Base-by-base conservation (phyloP, 331 rosid genomes). In the Dryas integrifolia region DNA sequence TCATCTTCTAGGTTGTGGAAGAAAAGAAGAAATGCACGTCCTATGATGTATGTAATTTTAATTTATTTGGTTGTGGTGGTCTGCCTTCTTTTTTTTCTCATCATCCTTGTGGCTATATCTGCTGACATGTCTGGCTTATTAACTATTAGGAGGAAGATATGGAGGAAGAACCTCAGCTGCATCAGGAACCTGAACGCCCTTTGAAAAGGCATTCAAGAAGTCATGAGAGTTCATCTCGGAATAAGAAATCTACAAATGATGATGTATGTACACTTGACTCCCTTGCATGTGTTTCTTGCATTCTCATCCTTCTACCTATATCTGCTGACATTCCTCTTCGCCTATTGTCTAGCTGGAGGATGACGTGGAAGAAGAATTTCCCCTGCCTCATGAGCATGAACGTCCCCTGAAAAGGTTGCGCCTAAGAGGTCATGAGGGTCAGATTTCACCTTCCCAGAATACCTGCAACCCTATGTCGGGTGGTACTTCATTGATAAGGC, bases 371-470 rank as follows among this genome's bases (percentile, higher is more conserved):
- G 96, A 86, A 83, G 96, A 87, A 41, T 76, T 79, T 58, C 83
- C 59, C 15, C 30, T 14, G 18, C 48, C 66, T 0, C 87, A 81
- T 38, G 85, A 84, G 79, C 75, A 80, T 8, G 75, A 76, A 60
- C 90, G 90, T 58, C 92, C 97, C 43, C 70, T 89, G 63, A 91
- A 91, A 84, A 87, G 96, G 91, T 65, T 87, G 71, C 90, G 96
- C 8, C 74, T 80, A 57, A 81, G 89, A 82, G 86, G 89, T 57
- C 90, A 80, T 26, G 90, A 81, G 41, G 66, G 49, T 81, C 87
- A 76, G 58, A 79, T 76, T 70, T 79, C 78, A 13, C 81, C 80
- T 48, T 52, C 81, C 61, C 68, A 63, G 45, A 67, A 59, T 83
- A 57, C 59, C 44, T 3, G 70, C 67, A 78, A 70, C 67, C 55